Conservation (phyloP, 192 early-diverging fungal species). For the Rhizophlyctis rosea region DNA sequence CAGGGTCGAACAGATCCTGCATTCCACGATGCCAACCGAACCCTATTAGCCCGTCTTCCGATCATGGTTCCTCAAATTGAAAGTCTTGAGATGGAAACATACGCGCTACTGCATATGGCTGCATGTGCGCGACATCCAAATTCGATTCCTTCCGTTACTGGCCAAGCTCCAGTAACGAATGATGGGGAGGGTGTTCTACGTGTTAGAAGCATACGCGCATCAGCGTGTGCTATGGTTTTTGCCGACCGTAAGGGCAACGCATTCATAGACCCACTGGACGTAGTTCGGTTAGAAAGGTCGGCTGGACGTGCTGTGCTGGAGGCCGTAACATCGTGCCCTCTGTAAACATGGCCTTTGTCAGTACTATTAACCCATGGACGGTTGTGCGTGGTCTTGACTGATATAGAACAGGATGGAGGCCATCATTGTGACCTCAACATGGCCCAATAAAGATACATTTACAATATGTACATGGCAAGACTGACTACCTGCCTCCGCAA, state of each 20-base stretch:
- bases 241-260: slow-evolving; percentile 67
- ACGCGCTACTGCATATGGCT: slow-evolving; percentile 76
- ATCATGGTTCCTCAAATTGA: slow-evolving; percentile 48
- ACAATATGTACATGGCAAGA: too few species aligned
- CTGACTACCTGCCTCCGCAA: too few species aligned
- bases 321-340: slow-evolving; percentile 40
- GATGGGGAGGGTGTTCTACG: background rate
- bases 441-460: too few species aligned
- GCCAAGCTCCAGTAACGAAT: background rate
- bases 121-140: slow-evolving; percentile 24
- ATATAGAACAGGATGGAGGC: too few species aligned
- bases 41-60: slow-evolving; percentile 51
- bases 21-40: slow-evolving; percentile 77
- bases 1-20: slow-evolving; percentile 70
- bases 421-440: too few species aligned
- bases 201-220: slow-evolving; percentile 58
- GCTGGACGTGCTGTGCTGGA: slow-evolving; percentile 64
- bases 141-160: too few species aligned
- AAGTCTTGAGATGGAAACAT: slow-evolving; percentile 85
- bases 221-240: slow-evolving; percentile 80
- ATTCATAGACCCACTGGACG: slow-evolving; percentile 60
- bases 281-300: slow-evolving; percentile 50
- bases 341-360: too few species aligned
- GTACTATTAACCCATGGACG: too few species aligned
- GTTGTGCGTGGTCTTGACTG: too few species aligned